phyloP scores from a whole-genome alignment of 768 basidiomycete genomes.

The Plicaturopsis crispa region DNA sequence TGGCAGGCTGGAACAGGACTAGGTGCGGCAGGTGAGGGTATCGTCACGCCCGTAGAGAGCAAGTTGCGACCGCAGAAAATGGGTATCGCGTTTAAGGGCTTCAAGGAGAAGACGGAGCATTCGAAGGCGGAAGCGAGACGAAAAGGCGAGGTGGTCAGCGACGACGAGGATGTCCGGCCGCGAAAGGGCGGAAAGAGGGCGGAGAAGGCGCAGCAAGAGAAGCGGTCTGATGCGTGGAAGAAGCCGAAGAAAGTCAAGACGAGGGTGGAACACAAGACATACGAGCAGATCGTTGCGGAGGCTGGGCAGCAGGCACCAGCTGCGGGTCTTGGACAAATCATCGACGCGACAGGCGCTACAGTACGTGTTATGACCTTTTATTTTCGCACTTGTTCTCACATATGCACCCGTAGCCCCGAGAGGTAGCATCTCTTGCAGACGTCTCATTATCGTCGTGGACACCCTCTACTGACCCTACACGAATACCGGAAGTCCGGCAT shows the following conservation, averaged over 20 bases:
- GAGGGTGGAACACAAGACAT: constrained; percentile 90
- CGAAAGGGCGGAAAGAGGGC: constrained; percentile 47
- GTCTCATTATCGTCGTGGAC: constrained; percentile 75
- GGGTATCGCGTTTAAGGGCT: constrained; percentile 84
- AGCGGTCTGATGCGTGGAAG: constrained; percentile 79
- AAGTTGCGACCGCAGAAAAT: constrained; percentile 79
- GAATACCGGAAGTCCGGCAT: constrained; percentile 95
- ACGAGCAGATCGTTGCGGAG: constrained; percentile 91
- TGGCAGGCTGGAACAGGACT: constrained; percentile 83
- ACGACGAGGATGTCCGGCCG: constrained; percentile 49
- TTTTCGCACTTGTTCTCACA: constrained; percentile 7
- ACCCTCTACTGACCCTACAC: constrained; percentile 77
- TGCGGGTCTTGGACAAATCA: constrained; percentile 74
- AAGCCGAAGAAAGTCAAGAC: constrained; percentile 77
- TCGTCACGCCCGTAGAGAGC: constrained; percentile 80
- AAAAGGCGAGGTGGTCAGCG: constrained; percentile 66
- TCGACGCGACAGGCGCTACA: constrained; percentile 91
- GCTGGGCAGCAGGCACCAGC: constrained; percentile 53
- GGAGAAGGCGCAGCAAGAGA: constrained; percentile 44
- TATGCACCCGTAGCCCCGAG: constrained; percentile 51
- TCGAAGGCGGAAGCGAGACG: constrained; percentile 73
- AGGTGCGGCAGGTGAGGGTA: constrained; percentile 69
- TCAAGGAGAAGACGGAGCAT: constrained; percentile 84
- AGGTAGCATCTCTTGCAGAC: constrained; percentile 80
- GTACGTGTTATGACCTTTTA: constrained; percentile 36